These are phyloP conservation scores for Aureobasidium sp. DNA, from an alignment of 2,329 filamentous ascomycete species.

Conservation along the genomic window DNA sequence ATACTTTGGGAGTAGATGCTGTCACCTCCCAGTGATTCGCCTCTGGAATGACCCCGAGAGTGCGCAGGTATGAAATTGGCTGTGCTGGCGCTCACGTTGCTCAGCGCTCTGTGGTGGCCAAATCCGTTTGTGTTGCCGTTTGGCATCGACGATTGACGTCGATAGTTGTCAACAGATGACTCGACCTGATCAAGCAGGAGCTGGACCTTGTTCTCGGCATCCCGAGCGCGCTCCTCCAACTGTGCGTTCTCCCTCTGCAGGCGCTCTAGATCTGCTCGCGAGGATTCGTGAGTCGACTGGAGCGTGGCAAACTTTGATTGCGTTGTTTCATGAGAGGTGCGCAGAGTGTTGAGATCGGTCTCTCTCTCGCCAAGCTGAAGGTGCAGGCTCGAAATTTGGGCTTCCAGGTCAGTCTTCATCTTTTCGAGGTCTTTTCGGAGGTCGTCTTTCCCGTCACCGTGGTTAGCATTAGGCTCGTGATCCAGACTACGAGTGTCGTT, in stretches of 20 bases:
- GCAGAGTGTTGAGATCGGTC: slow-evolving; percentile 62
- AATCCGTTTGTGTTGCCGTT: slow-evolving; percentile 27
- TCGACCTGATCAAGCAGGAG: slow-evolving; percentile 92
- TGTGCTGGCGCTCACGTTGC: slow-evolving; percentile 31
- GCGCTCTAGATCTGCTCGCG: slow-evolving; percentile 66
- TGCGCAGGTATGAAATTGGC: slow-evolving; percentile 24
- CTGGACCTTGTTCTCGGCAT: slow-evolving; percentile 89
- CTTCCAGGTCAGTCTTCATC: slow-evolving; percentile 67
- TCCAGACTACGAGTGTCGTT: slow-evolving; percentile 12
- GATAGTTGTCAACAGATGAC: slow-evolving; percentile 87
- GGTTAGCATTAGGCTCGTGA: slow-evolving; percentile 42
- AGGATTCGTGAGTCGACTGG: slow-evolving; percentile 33
- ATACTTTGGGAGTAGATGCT: slow-evolving; percentile 46
- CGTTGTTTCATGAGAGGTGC: slow-evolving; percentile 39
- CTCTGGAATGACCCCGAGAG: slow-evolving; percentile 42
- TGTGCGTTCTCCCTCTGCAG: slow-evolving; percentile 74
- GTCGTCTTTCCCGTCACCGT: slow-evolving; percentile 65
- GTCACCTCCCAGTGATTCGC: slow-evolving; percentile 57
- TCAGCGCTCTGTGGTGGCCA: slow-evolving; percentile 42
- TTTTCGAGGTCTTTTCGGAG: slow-evolving; percentile 63
- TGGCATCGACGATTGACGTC: slow-evolving; percentile 57
- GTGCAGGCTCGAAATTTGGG: slow-evolving; percentile 60
- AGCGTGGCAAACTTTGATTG: slow-evolving; percentile 48
- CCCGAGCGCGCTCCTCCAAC: slow-evolving; percentile 75
- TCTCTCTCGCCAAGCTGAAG: slow-evolving; percentile 61